Base-by-base conservation (phyloP, 2,329 filamentous ascomycete genomes). In the Pyrenophora graminea region DNA sequence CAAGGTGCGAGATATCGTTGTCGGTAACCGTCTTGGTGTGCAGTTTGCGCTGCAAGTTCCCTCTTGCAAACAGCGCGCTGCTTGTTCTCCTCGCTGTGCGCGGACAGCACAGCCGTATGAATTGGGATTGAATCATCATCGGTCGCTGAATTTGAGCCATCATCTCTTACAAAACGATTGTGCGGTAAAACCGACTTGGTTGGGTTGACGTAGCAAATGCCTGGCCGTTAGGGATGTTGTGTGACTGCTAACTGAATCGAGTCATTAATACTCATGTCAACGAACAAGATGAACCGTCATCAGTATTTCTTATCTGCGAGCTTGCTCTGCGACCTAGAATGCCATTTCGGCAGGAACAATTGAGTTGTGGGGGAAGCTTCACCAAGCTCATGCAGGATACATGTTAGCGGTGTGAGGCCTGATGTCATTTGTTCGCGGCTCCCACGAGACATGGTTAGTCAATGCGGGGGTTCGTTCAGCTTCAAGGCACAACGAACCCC, bases 1-100 rank as follows among this genome's bases (percentile, higher is more conserved):
- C 90, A 39, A 97, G 83, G 36, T 83, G 84, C 39, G 86, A 83
- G 59, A 97, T 89, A 69, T 94, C 89, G 58, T 88, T 85, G 69
- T 93, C 88, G 4, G 77, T 80, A 32, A 80, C 79, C 3, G 71
- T 75, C 38, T 65, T 68, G 2, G 76, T 80, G 51, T 70, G 68
- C n/a, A 75, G 46, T 21, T 42, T 59, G 21, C 57, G 60, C 31
- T 56, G 46, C 6, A 53, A 59, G 17, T 48, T 58, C 27, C 31
- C 33, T 27, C 58, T 50, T 6, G 58, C 48, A n/a, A 66, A 64
- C 17, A 62, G 38, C 27, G 58, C 51, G 30, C 46, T 46, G n/a
- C 39, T 49, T 30, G 48, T 58, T 41, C 57, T 59, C 13, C 59
- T 58, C 8, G 55, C 39, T 19, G 56, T 57, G 43, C 59, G 65